phyloP scores from a whole-genome alignment of 1,139 yeast species.

The Yamadazyma buinensis region DNA sequence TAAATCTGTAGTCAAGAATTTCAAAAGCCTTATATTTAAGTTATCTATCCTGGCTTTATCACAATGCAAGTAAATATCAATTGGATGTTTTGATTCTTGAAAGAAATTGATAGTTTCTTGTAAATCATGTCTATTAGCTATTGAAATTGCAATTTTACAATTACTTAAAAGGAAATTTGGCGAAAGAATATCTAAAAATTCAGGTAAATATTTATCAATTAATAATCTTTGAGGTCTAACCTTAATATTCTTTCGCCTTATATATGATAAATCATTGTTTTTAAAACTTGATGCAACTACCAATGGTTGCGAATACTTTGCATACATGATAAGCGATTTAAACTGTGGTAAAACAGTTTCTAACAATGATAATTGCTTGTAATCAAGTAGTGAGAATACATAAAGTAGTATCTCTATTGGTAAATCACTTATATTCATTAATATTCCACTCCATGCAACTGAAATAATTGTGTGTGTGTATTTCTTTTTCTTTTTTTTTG shows the following conservation, averaged over 20 bases:
- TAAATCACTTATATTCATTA: slow-evolving; percentile 1
- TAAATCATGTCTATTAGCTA: too few relatives aligned
- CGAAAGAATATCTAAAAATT: neutral
- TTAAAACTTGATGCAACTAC: neutral
- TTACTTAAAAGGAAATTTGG: neutral
- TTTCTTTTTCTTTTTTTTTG: too few relatives aligned
- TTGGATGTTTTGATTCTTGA: too few relatives aligned
- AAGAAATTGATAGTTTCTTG: too few relatives aligned
- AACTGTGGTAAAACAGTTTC: neutral
- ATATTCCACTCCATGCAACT: too few relatives aligned
- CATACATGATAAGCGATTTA: slow-evolving; percentile 1
- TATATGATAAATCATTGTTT: slow-evolving; percentile 11
- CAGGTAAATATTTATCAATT: slow-evolving; percentile 4
- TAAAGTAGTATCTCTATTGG: slow-evolving; percentile 2
- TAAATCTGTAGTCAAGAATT: neutral
- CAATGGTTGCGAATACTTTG: slow-evolving; percentile 3
- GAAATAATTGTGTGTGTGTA: too few relatives aligned
- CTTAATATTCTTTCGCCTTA: slow-evolving; percentile 14
- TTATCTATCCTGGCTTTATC: neutral
- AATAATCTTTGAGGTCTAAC: slow-evolving; percentile 19
- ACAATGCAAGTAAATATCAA: neutral
- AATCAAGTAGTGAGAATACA: neutral
- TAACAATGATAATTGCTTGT: neutral
- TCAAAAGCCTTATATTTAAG: slow-evolving; percentile 5
- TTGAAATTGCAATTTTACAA: slow-evolving; percentile 1